These are phyloP conservation scores for Fusarium mexicanum DNA, from an alignment of 2,329 filamentous ascomycete species.

Conservation along the genomic window DNA sequence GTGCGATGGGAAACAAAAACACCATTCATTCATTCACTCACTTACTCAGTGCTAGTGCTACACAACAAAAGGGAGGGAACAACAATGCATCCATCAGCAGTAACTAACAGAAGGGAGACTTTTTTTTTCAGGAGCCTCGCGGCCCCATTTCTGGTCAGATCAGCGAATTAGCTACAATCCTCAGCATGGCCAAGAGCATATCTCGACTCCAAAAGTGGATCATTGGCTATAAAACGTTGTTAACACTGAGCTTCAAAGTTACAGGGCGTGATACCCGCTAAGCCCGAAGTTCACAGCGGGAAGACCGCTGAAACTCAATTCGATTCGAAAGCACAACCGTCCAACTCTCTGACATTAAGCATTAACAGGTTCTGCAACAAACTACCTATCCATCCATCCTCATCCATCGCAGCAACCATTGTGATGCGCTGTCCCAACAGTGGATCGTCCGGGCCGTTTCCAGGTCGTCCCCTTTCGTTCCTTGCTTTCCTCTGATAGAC, in stretches of 20 bases:
- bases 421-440: slow-evolving; percentile 25
- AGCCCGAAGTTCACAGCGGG: slow-evolving; percentile 6
- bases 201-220: neutral
- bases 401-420: neutral
- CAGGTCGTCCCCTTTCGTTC: slow-evolving; percentile 31
- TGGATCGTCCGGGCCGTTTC: slow-evolving; percentile 33
- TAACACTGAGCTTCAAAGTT: neutral
- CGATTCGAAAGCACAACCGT: neutral
- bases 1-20: slow-evolving; percentile 6
- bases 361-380: neutral
- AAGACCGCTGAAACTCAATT: slow-evolving; percentile 26
- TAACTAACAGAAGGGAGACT: slow-evolving; percentile 8
- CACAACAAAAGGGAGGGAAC: slow-evolving; percentile 17
- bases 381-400: neutral
- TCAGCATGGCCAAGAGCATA: neutral
- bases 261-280: slow-evolving; percentile 18
- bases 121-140: neutral
- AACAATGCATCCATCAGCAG: slow-evolving; percentile 26
- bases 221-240: neutral
- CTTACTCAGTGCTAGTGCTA: neutral
- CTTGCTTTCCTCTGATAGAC: slow-evolving; percentile 29
- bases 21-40: neutral
- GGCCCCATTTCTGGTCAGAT: neutral
- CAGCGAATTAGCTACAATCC: slow-evolving; percentile 5
- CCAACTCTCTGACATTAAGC: slow-evolving; percentile 1